Evolutionary conservation across 371 early-diverging fungal genomes (phyloP), one percentile per base, ranked within the genome.

Genomic region (Mucor irregularis): DNA sequence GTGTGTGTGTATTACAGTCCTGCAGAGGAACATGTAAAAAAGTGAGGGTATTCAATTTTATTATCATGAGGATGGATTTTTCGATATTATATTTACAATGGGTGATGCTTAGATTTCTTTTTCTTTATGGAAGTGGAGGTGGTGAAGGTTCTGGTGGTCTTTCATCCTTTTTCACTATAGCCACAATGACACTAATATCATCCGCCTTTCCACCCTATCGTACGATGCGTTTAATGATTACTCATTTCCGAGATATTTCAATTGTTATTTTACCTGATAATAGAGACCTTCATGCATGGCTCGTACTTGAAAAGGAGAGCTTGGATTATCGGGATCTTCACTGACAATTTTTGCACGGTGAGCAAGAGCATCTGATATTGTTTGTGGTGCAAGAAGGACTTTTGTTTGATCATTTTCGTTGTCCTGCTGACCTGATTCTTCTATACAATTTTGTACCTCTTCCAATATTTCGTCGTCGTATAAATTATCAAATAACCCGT

Each of bases 231-330:
- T n/a, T n/a, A n/a, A n/a, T n/a, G n/a, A n/a, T n/a, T n/a, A n/a
- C n/a, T n/a, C n/a, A n/a, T n/a, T n/a, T n/a, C n/a, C n/a, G n/a
- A n/a, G n/a, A n/a, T 24, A 26, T 37, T 5, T 6, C 4, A 34
- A 22, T n/a, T 14, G 1, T 29, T 21, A n/a, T 30, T 43, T 35
- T 58, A 77, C 82, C 57, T 80, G 76, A 63, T 82, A 83, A 47
- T 80, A 80, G 5, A 85, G 61, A 14, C 91, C 93, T 71, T 92
- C 93, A 43, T 84, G 74, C 49, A 85, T 80, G 1, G 85, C 85
- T 31, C 85, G 80, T 49, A 70, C 78, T 73, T 92, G 91, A 77
- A 96, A 96, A 11, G 97, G 97, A 57, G 86, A 87, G 31, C 80
- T 69, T 0, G 82, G 72, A 51, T 79, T 81, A 17, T 86, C 70